Base-by-base conservation (phyloP, 2,329 filamentous ascomycete species). In the Onygenales sp. region DNA sequence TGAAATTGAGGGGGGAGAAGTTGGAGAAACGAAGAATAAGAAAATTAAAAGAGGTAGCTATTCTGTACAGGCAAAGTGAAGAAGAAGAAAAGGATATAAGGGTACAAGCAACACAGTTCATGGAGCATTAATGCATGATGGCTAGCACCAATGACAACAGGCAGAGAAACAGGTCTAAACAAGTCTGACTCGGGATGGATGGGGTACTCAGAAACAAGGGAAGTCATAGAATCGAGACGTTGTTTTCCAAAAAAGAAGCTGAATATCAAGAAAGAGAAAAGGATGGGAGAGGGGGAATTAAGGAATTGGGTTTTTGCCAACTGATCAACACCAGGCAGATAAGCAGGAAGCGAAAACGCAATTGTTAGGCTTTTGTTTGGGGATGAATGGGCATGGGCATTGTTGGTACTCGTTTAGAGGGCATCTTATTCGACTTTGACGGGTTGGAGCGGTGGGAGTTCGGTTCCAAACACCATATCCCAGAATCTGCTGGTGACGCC, bases 401-500 rank as follows among this genome's bases (percentile, higher is more conserved):
- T 33, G 7, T 46, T 17, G 2, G 17, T 4, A 37, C n/a, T 8
- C 10, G 32, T 3, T 5, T 32, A 49, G 14, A 21, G 9, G 11
- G 14, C 21, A 42, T 58, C 58, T 51, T 59, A 73, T 59, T 70
- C 65, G 32, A 66, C 57, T 63, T 73, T 73, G 32, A 57, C 54
- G 11, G 58, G 64, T 54, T 70, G 70, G 10, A 67, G 63, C 17
- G 65, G 51, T 2, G 67, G 71, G 61, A 98, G 77, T 73, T 95
- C 86, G 1, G 93, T 98, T 60, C 90, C 89, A 67, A 98, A 98
- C 6, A 98, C 74, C 49, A 74, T 76, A 69, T 98, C 93, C 93
- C 93, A 98, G 77, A 98, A 95, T 60, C 85, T 84, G 77, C 87
- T 96, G 34, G 92, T 96, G 50, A 98, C 92, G 53, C 93, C 93